phyloP scores from a whole-genome alignment of 257 asterid species.

The Nicotiana benthamiana region DNA sequence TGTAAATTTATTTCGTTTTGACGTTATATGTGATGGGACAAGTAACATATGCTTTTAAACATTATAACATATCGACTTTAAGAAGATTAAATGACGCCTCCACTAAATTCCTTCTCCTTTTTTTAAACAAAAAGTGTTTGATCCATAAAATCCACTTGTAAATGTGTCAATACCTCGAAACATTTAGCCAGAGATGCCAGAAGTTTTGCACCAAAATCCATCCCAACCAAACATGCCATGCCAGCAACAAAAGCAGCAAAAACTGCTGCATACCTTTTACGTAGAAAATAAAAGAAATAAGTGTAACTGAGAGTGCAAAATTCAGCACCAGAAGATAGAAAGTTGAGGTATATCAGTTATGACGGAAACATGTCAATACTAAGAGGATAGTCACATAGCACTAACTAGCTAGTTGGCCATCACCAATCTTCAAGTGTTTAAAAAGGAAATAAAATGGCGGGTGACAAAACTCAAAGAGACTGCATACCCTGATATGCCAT shows the following conservation, averaged over 20 bases:
- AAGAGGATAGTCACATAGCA: not conserved
- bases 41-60: not conserved
- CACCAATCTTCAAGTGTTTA: not conserved
- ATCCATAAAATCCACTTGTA: not conserved
- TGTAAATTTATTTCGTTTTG: not conserved
- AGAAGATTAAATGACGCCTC: not conserved
- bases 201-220: constrained; percentile 92
- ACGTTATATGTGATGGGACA: not conserved
- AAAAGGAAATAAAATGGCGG: not conserved
- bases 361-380: not conserved
- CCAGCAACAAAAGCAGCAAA: constrained; percentile 95
- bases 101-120: not conserved
- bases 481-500: not conserved
- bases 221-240: constrained; percentile 78
- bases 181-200: constrained; percentile 69
- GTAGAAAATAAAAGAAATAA: not conserved
- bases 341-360: not conserved
- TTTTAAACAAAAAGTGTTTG: not conserved
- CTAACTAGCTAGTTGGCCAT: not conserved
- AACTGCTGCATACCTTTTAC: constrained; percentile 79
- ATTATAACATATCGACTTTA: not conserved
- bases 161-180: constrained; percentile 59
- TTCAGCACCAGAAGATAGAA: not conserved
- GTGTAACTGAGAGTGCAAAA: not conserved
- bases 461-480: not conserved